Evolutionary conservation across 2,329 filamentous ascomycete species (phyloP), one percentile per base, ranked within the genome.

Genomic region (Chlorencoelia australis): DNA sequence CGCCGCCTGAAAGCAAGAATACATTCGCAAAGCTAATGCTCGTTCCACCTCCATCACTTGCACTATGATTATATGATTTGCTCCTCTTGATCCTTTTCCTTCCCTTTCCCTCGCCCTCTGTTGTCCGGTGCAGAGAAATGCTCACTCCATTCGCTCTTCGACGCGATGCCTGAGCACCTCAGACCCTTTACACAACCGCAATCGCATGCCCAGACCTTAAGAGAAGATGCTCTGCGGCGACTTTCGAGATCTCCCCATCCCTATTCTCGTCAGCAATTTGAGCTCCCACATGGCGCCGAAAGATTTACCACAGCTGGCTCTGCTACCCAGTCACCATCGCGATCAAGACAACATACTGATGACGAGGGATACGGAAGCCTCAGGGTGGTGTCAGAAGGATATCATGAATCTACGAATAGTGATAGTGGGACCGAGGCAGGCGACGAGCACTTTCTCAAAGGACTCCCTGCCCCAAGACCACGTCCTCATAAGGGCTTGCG

Each of bases 391-490:
- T 27, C 39, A 30, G 42, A 38, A 13, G 42, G 44, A 37, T 44
- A 50, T 42, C 31, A 47, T 41, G 47, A 52, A 39, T 43, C 70
- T 1, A 70, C 76, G 2, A 74, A 73, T 8, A 94, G 85, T 58
- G 88, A 94, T 49, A 94, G 87, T 57, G 89, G 89, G 16, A 94
- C 88, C 13, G 89, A 96, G 57, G 89, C 89, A 25, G 89, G 95
- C 52, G 89, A 96, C 62, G 89, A 96, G 59, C 82, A 88, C 45
- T 79, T 89, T 48, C 67, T 94, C 39, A 91, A 82, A 57, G 82
- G 87, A 1, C 64, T 95, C 15, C 88, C 89, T 1, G 84, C 88
- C 3, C 83, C 88, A 2, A 79, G 71, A n/a, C 49, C 70, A 7
- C 72, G 76, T 42, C 68, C 75, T 20, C 79, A 82, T 55, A 95